Base-by-base conservation (phyloP, 805 yeast genomes). In the Saturnispora mendoncae region DNA sequence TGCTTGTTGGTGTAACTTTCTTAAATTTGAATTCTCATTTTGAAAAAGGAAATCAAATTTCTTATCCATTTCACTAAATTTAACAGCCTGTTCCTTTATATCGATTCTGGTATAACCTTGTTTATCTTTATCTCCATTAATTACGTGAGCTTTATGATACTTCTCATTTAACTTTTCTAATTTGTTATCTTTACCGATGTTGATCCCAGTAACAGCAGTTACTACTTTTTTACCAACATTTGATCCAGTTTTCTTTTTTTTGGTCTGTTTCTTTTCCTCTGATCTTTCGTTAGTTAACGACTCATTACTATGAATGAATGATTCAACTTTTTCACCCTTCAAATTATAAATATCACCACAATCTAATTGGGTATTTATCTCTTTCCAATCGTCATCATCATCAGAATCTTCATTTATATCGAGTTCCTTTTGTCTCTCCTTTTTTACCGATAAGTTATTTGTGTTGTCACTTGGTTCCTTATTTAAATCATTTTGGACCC, bases 81-180 rank as follows among this genome's bases (percentile, higher is more conserved):
- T 76, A 17, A 80, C 80, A 6, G 87, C 85, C 56, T 92, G 97
- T 48, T 80, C 86, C 51, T 84, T 92, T 1, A 79, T 83, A 23
- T 86, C 85, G 7, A 92, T 81, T 53, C 94, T 80, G 0, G 97
- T 92, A 57, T 92, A 92, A 0, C 94, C 90, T 20, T 68, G 74
- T 31, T 73, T 72, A 1, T 76, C 73, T 13, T 64, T 67, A 23
- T 69, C 76, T 6, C 64, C 66, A 21, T 66, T 65, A 17, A 64
- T 58, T 4, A 39, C 42, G 38, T 47, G 50, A 1, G 50, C 48
- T 21, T 37, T 35, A 17, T 45, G 46, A 28, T 47, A 58, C 45
- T 19, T 52, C 40, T 15, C 49, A 39, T 17, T 36, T 26, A 45
- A 33, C 18, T 38, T 10, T 14, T 28, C 30, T n/a, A 35, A 37